These are phyloP conservation scores for Mallotus nudiflorus DNA, from an alignment of 345 rosid species.

Conservation along the genomic window DNA sequence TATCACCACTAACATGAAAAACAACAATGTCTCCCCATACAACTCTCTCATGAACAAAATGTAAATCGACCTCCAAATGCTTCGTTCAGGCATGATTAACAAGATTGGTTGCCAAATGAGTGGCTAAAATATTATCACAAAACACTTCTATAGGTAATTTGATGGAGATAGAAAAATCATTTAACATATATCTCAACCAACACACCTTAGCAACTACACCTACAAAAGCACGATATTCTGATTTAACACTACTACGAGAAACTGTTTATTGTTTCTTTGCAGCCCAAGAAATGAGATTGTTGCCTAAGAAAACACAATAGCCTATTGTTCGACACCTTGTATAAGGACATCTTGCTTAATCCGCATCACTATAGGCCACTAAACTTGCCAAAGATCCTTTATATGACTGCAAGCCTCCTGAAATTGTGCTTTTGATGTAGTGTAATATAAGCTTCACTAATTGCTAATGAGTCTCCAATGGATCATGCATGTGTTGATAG, in stretches of 20 bases:
- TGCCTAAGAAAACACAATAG: not conserved
- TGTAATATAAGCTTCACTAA: not conserved
- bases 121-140: not conserved
- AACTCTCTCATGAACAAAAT: not conserved
- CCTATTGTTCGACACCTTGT: not conserved
- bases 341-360: not conserved
- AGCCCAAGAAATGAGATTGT: not conserved
- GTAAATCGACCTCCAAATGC: no score
- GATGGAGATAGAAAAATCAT: not conserved
- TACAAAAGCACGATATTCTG: not conserved
- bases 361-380: not conserved
- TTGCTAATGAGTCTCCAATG: not conserved
- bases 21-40: not conserved
- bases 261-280: not conserved
- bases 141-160: no score
- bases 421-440: not conserved
- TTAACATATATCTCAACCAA: not conserved
- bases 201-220: not conserved
- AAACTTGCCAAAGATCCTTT: not conserved
- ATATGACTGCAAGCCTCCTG: not conserved
- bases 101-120: not conserved
- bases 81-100: not conserved
- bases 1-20: not conserved
- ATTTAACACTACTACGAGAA: not conserved
- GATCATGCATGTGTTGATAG: no score